phyloP scores from a whole-genome alignment of 108 stramenopile genomes.

The Pelagomonas calceolata region DNA sequence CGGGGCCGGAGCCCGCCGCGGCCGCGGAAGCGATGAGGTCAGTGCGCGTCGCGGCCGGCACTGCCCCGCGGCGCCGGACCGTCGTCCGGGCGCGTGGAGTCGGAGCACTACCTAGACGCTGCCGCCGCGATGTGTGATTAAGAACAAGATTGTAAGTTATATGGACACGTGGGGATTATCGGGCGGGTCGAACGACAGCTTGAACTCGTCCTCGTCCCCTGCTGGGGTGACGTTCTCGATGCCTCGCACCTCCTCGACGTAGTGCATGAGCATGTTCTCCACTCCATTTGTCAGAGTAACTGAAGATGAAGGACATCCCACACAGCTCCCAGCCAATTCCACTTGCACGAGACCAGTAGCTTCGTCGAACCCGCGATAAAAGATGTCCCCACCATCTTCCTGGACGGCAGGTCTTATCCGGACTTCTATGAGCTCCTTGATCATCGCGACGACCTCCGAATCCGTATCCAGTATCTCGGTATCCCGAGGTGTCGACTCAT shows the following conservation, averaged over 20 bases:
- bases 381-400: slow-evolving; percentile 98
- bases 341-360: slow-evolving; percentile 62
- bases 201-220: slow-evolving; percentile 23
- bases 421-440: slow-evolving; percentile 93
- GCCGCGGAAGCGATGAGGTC: no score
- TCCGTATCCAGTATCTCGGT: slow-evolving; percentile 89
- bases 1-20: no score
- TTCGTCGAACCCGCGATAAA: slow-evolving; percentile 74
- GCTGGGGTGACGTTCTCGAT: slow-evolving; percentile 71
- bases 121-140: no score
- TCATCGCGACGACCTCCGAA: slow-evolving; percentile 92
- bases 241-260: slow-evolving; percentile 89
- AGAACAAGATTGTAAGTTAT: no score
- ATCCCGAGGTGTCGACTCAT: slow-evolving; percentile 56
- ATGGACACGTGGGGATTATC: no score
- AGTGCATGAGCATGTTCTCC: slow-evolving; percentile 99
- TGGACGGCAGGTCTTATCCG: slow-evolving; percentile 94
- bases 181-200: no score
- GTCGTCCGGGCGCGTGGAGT: no score
- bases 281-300: slow-evolving; percentile 96
- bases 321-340: slow-evolving; percentile 70
- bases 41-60: no score
- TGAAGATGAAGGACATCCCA: slow-evolving; percentile 84
- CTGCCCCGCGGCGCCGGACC: no score
- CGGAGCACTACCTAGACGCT: no score